phyloP scores from a whole-genome alignment of 371 early-diverging fungal species.

The Amoeboradix gromovi region DNA sequence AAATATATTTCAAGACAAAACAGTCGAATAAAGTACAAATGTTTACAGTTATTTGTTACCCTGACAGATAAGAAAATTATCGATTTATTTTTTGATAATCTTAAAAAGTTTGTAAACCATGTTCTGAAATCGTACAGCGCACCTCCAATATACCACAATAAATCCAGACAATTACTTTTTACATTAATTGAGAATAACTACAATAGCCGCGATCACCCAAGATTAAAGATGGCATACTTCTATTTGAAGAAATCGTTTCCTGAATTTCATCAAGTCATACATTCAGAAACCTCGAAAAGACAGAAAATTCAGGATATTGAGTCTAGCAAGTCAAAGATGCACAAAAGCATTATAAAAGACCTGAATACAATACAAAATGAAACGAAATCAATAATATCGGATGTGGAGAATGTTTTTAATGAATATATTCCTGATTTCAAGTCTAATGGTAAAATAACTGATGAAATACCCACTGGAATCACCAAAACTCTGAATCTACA shows the following conservation, averaged over 20 bases:
- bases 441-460: background rate
- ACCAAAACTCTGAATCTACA: background rate
- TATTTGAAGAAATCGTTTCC: background rate
- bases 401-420: background rate
- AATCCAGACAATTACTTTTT: background rate
- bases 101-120: background rate
- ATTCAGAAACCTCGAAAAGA: background rate
- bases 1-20: no score
- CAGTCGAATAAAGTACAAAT: no score
- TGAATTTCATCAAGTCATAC: background rate
- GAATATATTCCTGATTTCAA: background rate
- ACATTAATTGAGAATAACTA: background rate
- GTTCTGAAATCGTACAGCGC: background rate
- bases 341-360: background rate
- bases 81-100: background rate
- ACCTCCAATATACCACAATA: background rate
- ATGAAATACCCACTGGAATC: background rate
- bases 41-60: no score
- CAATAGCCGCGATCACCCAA: background rate
- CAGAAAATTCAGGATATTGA: background rate
- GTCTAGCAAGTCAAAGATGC: background rate
- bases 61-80: no score
- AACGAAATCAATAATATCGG: background rate
- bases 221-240: background rate
- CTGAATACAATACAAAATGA: background rate